These are phyloP conservation scores for Gnetum montanum DNA, from an alignment of 75 land plant species.

Conservation along the genomic window DNA sequence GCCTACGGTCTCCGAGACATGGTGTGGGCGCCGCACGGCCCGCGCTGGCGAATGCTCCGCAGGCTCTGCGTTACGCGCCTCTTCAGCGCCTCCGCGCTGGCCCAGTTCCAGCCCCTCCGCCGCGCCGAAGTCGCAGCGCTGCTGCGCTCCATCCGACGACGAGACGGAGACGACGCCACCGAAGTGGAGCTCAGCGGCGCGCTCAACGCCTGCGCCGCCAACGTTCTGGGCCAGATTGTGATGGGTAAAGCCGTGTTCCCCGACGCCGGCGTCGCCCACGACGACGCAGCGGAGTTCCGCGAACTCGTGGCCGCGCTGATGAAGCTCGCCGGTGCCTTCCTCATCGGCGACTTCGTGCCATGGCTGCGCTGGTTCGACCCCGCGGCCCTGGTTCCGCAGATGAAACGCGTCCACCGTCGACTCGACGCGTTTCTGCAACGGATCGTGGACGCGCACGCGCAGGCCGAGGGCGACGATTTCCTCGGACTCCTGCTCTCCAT, in stretches of 20 bases:
- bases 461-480: background rate
- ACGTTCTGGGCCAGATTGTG: background rate
- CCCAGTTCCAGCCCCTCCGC: slow-evolving; percentile 9
- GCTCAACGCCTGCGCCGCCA: background rate
- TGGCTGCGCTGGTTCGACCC: slow-evolving; percentile 7
- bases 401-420: slow-evolving; percentile 2
- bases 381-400: background rate
- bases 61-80: slow-evolving; percentile 19
- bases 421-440: background rate
- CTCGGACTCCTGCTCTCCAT: background rate
- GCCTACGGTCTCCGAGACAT: slow-evolving; percentile 53
- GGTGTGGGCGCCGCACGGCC: slow-evolving; percentile 39
- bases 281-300: slow-evolving; percentile 13
- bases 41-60: slow-evolving; percentile 26
- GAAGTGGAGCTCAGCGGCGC: background rate
- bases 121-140: slow-evolving; percentile 7
- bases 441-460: slow-evolving; percentile 7
- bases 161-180: background rate
- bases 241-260: background rate
- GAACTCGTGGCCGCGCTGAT: slow-evolving; percentile 10
- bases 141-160: slow-evolving; percentile 1
- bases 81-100: slow-evolving; percentile 17
- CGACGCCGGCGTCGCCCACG: background rate
- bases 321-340: slow-evolving; percentile 2
- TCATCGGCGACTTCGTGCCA: slow-evolving; percentile 7